Evolutionary conservation across 768 basidiomycete species (phyloP).

Genomic region (Psilocybe subaeruginosa): DNA sequence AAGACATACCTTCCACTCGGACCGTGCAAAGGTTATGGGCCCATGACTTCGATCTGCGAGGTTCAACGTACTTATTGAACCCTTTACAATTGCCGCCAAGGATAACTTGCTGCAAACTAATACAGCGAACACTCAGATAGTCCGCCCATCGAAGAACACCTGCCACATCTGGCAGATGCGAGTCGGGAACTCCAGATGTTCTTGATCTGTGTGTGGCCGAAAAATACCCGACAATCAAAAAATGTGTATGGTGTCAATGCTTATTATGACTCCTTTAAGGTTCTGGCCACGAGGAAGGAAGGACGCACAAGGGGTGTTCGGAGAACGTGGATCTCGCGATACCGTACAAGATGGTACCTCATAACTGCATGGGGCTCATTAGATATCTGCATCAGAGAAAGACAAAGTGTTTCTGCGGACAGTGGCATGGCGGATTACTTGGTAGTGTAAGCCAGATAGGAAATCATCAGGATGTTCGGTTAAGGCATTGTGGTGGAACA

Average conservation of each 20-base stretch:
- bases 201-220: constrained; percentile 6
- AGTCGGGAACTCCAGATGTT: neutral
- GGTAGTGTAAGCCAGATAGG: neutral
- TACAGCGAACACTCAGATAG: neutral
- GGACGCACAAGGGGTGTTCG: neutral
- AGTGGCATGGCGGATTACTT: neutral
- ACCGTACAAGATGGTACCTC: neutral
- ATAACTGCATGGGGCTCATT: constrained; percentile 1
- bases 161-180: neutral
- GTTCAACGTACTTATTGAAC: neutral
- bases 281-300: constrained; percentile 8
- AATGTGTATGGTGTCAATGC: neutral
- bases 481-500: neutral
- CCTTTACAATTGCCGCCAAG: neutral
- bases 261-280: neutral
- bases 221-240: constrained; percentile 13
- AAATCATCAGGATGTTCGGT: neutral
- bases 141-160: neutral
- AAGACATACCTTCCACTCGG: neutral
- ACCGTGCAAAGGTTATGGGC: neutral
- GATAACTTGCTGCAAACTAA: neutral
- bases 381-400: neutral
- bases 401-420: neutral
- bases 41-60: neutral
- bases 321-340: constrained; percentile 9